phyloP scores from a whole-genome alignment of 169 alveolate genomes.

The Cryptosporidium viatorum region DNA sequence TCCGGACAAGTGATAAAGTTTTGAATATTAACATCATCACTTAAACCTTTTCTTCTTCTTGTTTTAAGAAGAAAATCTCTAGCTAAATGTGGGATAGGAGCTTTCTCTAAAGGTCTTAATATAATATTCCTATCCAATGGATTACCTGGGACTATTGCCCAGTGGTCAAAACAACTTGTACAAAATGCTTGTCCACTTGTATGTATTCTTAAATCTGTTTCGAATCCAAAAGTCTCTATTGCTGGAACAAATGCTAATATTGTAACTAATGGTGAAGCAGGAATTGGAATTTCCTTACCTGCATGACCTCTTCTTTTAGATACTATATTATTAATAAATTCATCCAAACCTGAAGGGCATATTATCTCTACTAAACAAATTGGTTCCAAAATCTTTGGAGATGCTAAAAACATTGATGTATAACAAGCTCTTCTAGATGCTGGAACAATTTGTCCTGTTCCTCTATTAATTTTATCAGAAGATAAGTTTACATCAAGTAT shows the following conservation, averaged over 20 bases:
- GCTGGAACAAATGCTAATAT: conserved; percentile 97
- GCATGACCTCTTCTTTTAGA: conserved; percentile 92
- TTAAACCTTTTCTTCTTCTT: conserved; percentile 96
- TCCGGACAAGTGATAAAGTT: conserved; percentile 63
- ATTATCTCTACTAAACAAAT: conserved; percentile 92
- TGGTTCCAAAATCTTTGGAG: conserved; percentile 99
- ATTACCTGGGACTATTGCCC: conserved; percentile 98
- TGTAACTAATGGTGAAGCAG: conserved; percentile 93
- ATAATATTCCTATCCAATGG: conserved; percentile 97
- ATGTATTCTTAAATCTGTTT: conserved; percentile 97
- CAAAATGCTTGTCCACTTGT: conserved; percentile 98
- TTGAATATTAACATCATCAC: conserved; percentile 85
- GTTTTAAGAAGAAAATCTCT: conserved; percentile 98
- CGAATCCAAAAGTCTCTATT: conserved; percentile 99
- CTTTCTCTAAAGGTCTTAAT: conserved; percentile 95
- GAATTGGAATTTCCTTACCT: conserved; percentile 91
- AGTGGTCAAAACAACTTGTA: conserved; percentile 94
- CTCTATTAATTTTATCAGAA: conserved; percentile 90
- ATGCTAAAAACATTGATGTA: conserved; percentile 97
- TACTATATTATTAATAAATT: conserved; percentile 31
- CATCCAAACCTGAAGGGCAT: conserved; percentile 86
- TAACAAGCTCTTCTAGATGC: conserved; percentile 95
- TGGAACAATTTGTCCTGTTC: conserved; percentile 99
- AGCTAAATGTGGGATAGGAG: conserved; percentile 97
- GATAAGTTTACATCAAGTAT: conserved; percentile 90